Conservation (phyloP, 2,329 filamentous ascomycete genomes). For the Sporothrix dimorphospora region DNA sequence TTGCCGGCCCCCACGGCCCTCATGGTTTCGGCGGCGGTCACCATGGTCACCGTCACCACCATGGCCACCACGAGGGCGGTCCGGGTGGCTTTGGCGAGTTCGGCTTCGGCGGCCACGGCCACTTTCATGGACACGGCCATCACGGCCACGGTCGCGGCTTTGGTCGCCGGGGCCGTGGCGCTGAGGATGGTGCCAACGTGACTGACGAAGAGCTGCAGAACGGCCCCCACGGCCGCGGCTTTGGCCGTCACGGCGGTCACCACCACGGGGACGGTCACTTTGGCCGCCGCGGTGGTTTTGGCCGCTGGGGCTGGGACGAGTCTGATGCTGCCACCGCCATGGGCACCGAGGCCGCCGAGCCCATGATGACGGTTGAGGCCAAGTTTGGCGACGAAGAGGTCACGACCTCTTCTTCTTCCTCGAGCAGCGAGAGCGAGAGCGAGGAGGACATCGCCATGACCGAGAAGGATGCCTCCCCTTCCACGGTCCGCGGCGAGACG, state of each 20-base stretch:
- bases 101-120: not conserved
- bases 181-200: constrained; percentile 11
- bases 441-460: constrained; percentile 33
- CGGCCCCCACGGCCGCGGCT: not conserved
- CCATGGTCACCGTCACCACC: not conserved
- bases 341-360: constrained; percentile 30
- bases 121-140: not conserved
- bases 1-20: not conserved
- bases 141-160: not conserved
- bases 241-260: not conserved
- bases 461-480: constrained; percentile 42
- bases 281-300: constrained; percentile 7
- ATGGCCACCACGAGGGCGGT: not conserved
- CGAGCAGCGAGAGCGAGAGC: constrained; percentile 16
- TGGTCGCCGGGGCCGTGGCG: not conserved
- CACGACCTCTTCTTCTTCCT: constrained; percentile 25
- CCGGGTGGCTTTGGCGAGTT: constrained; percentile 18
- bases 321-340: constrained; percentile 29
- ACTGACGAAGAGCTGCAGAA: constrained; percentile 8
- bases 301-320: constrained; percentile 21
- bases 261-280: constrained; percentile 14
- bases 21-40: not conserved
- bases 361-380: constrained; percentile 28
- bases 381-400: constrained; percentile 25
- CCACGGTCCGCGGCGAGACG: constrained; percentile 20